These are phyloP conservation scores for Alternaria rosae DNA, from an alignment of 2,329 filamentous ascomycete genomes.

Conservation along the genomic window DNA sequence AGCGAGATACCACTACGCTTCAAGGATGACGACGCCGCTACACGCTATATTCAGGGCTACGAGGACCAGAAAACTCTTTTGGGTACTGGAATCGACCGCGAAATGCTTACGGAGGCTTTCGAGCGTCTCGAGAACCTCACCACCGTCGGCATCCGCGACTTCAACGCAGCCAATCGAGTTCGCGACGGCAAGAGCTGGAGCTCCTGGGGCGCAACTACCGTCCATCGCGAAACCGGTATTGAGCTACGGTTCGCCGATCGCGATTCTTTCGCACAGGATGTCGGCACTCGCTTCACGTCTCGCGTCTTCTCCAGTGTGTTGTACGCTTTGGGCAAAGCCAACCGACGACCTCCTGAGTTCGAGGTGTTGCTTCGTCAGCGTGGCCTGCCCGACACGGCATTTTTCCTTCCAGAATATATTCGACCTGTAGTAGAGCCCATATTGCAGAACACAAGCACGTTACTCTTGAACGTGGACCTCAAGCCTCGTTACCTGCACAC, in stretches of 20 bases:
- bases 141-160: constrained; percentile 67
- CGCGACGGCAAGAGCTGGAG: constrained; percentile 63
- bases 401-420: constrained; percentile 56
- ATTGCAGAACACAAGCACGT: constrained; percentile 55
- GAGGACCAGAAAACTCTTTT: constrained; percentile 39
- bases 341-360: constrained; percentile 52
- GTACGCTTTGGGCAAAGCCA: constrained; percentile 39
- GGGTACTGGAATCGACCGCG: constrained; percentile 57
- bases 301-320: constrained; percentile 29
- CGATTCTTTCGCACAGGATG: constrained; percentile 6
- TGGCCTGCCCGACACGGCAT: constrained; percentile 53
- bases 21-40: constrained; percentile 17
- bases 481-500: constrained; percentile 14
- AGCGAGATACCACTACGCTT: constrained; percentile 22
- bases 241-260: constrained; percentile 18
- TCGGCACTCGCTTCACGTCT: constrained; percentile 18
- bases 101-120: constrained; percentile 66
- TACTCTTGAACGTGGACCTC: constrained; percentile 53
- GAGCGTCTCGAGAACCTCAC: constrained; percentile 62
- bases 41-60: constrained; percentile 27
- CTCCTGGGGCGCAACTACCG: constrained; percentile 62
- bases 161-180: constrained; percentile 57
- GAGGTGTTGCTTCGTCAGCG: constrained; percentile 56
- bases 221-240: constrained; percentile 47
- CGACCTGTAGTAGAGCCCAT: constrained; percentile 51